Percentiles rank a stretch among this genome's conserved stretches.
Conservation (phyloP, 768 basidiomycete species). For the Tubosaeta sp. region DNA sequence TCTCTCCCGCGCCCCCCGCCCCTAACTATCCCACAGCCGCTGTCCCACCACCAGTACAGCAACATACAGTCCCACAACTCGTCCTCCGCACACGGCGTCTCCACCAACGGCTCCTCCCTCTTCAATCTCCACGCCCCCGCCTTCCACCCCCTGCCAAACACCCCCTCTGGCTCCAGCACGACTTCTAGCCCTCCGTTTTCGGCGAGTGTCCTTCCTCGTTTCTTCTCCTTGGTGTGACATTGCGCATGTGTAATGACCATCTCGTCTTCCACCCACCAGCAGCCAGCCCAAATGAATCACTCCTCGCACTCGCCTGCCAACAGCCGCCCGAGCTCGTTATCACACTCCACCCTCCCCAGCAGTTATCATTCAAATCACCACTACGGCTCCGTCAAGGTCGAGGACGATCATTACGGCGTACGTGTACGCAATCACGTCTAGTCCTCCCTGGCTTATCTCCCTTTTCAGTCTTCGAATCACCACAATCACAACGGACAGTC, state of each 20-base stretch:
- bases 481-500: slow-evolving; percentile 33
- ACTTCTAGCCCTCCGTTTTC: slow-evolving; percentile 81
- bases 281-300: slow-evolving; percentile 68
- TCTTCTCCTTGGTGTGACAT: slow-evolving; percentile 26
- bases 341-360: slow-evolving; percentile 37
- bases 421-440: slow-evolving; percentile 18
- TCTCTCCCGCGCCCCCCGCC: slow-evolving; percentile 45
- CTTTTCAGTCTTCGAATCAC: slow-evolving; percentile 28
- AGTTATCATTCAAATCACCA: slow-evolving; percentile 47
- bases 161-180: slow-evolving; percentile 67
- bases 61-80: slow-evolving; percentile 38
- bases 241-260: slow-evolving; percentile 54
- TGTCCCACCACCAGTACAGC: slow-evolving; percentile 48
- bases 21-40: slow-evolving; percentile 57
- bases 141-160: slow-evolving; percentile 62
- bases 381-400: slow-evolving; percentile 59
- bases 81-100: slow-evolving; percentile 36
- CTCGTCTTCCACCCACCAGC: slow-evolving; percentile 39
- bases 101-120: slow-evolving; percentile 38
- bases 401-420: slow-evolving; percentile 61
- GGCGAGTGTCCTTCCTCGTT: slow-evolving; percentile 64
- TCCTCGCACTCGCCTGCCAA: slow-evolving; percentile 47
- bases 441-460: slow-evolving; percentile 2
- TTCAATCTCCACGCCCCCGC: slow-evolving; percentile 53
- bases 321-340: slow-evolving; percentile 42